Evolutionary conservation across 164 flowering plant species (phyloP).

Genomic region (Platanus orientalis): DNA sequence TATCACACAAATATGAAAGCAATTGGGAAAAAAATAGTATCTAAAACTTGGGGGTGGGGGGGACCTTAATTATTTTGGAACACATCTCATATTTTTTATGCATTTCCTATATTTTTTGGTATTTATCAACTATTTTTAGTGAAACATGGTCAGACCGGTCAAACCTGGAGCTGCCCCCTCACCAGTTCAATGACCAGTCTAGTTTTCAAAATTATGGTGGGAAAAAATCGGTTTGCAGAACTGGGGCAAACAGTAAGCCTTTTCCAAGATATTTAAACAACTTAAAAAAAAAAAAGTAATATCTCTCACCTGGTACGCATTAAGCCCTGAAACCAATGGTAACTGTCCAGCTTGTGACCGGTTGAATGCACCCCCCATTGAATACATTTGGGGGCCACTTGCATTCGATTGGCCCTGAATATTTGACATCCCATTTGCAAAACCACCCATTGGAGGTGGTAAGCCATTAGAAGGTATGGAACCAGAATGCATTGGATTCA

Average conservation of each 20-base stretch:
- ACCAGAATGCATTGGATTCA: constrained; percentile 79
- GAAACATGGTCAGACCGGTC: background rate
- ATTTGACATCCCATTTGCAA: constrained; percentile 49
- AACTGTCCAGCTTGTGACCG: constrained; percentile 67
- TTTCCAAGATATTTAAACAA: background rate
- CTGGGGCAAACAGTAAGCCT: background rate
- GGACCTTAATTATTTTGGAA: too few species aligned
- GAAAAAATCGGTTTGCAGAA: too few species aligned
- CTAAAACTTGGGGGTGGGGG: too few species aligned
- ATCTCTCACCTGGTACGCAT: constrained; percentile 70
- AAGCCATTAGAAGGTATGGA: constrained; percentile 34
- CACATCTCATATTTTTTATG: too few species aligned
- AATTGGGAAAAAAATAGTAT: too few species aligned
- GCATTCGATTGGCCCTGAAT: constrained; percentile 61
- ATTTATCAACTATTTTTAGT: too few species aligned
- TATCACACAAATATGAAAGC: too few species aligned
- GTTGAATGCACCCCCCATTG: constrained; percentile 57
- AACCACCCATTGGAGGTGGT: constrained; percentile 50
- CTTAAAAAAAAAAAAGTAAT: background rate
- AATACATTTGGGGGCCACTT: constrained; percentile 65
- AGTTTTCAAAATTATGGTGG: too few species aligned
- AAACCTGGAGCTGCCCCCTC: background rate
- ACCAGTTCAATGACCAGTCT: too few species aligned
- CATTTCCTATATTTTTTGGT: too few species aligned
- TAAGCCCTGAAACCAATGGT: constrained; percentile 69